These are phyloP conservation scores for Epichloe sibirici DNA, from an alignment of 2,329 filamentous ascomycete genomes.

Conservation along the genomic window DNA sequence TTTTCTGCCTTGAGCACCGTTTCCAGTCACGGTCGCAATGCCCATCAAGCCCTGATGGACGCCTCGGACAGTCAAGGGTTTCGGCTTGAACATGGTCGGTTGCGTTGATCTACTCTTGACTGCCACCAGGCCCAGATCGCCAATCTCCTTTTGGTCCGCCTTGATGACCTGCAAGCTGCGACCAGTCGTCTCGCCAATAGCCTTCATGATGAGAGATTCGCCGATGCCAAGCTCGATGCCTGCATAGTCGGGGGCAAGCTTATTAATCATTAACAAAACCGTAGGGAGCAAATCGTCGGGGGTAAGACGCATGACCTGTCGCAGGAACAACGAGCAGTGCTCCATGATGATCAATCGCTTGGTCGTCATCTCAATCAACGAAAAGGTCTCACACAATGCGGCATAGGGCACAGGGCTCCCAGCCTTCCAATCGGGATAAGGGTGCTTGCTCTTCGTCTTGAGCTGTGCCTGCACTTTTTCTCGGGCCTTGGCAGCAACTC, in stretches of 20 bases:
- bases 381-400: conserved; percentile 88
- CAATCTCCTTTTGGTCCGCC: conserved; percentile 89
- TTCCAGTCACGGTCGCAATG: conserved; percentile 77
- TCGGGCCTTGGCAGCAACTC: conserved; percentile 59
- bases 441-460: conserved; percentile 55
- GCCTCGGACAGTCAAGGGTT: conserved; percentile 71
- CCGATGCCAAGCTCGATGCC: conserved; percentile 97
- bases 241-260: conserved; percentile 90
- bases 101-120: conserved; percentile 93
- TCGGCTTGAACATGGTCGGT: conserved; percentile 97
- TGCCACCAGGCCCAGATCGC: conserved; percentile 85
- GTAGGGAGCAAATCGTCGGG: conserved; percentile 80
- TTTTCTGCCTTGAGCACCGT: conserved; percentile 80
- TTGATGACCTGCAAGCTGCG: conserved; percentile 84
- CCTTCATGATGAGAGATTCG: conserved; percentile 97
- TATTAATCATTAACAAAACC: conserved; percentile 93
- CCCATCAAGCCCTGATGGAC: conserved; percentile 81
- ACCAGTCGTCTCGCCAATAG: conserved; percentile 88
- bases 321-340: conserved; percentile 80
- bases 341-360: conserved; percentile 82
- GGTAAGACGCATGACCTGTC: conserved; percentile 85
- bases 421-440: conserved; percentile 90
- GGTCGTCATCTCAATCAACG: conserved; percentile 84
- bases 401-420: conserved; percentile 88
- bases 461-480: conserved; percentile 71